phyloP scores from a whole-genome alignment of 225 moss, liverwort and hornwort species.

The Lunularia cruciata region DNA sequence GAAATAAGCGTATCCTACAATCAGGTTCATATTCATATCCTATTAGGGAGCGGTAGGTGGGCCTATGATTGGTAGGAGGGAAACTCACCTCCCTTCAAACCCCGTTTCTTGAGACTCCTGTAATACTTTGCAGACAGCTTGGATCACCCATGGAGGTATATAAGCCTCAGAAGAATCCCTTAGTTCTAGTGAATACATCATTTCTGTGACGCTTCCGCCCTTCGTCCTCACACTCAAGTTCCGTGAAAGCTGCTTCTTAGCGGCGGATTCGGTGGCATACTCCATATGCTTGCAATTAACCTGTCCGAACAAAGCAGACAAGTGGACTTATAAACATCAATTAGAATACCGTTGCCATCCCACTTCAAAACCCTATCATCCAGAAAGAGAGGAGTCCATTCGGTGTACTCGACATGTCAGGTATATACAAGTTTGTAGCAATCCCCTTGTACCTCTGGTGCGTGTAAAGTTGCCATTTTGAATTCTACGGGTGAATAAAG shows the following conservation, averaged over 20 bases:
- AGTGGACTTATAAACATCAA: not conserved
- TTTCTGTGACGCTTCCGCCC: constrained; percentile 34
- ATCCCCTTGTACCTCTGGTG: constrained; percentile 83
- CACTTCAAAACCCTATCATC: not conserved
- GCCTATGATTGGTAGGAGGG: not conserved
- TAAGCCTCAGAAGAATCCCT: constrained; percentile 53
- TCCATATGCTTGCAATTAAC: constrained; percentile 62
- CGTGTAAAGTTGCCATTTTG: constrained; percentile 65
- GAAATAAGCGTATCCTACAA: too few relatives aligned
- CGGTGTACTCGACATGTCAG: too few relatives aligned
- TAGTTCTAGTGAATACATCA: constrained; percentile 69
- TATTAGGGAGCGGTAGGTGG: too few relatives aligned
- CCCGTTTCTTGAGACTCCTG: constrained; percentile 72
- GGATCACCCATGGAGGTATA: constrained; percentile 86
- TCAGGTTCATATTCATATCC: too few relatives aligned
- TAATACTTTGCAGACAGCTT: constrained; percentile 67
- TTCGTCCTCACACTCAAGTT: constrained; percentile 29
- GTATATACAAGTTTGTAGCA: too few relatives aligned
- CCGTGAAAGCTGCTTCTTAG: constrained; percentile 31
- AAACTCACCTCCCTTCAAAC: constrained; percentile 66
- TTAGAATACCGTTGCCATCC: too few relatives aligned
- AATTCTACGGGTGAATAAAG: constrained; percentile 85
- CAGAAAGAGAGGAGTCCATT: too few relatives aligned
- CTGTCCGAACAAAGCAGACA: constrained; percentile 1
- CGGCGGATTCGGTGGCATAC: constrained; percentile 37